A percentile compares a stretch with the other conserved stretches of the same genome.
Conservation (phyloP, 495 filamentous ascomycete genomes). For the Penicillium ochrochloron region DNA sequence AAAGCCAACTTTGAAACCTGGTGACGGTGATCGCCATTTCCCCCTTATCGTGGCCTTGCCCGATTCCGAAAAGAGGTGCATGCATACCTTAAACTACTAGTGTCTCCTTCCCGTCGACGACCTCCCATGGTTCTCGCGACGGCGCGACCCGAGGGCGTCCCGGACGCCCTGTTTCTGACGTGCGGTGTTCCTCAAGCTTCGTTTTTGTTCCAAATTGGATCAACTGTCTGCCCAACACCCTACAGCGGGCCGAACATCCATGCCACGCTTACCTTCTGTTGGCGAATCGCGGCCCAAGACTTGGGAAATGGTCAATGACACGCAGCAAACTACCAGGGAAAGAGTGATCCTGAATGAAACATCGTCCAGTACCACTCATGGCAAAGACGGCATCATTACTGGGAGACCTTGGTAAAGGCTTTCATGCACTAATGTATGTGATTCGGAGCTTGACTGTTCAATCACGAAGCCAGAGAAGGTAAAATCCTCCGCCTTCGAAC, state of each 20-base stretch:
- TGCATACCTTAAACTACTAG: conserved; percentile 20
- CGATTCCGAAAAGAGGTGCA: conserved; percentile 28
- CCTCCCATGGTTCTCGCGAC: conserved; percentile 14
- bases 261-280: conserved; percentile 10
- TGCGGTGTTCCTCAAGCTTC: conserved; percentile 21
- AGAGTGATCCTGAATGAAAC: not conserved
- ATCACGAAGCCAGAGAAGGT: not conserved
- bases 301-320: conserved; percentile 6
- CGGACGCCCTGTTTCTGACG: conserved; percentile 13
- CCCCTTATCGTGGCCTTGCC: conserved; percentile 10
- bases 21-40: not conserved
- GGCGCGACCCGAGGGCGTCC: conserved; percentile 17
- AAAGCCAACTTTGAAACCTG: conserved; percentile 4
- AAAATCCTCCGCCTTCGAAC: not conserved
- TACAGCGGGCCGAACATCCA: conserved; percentile 35
- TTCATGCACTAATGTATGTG: not conserved
- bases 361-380: not conserved
- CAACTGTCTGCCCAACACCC: conserved; percentile 23
- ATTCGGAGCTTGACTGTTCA: not conserved
- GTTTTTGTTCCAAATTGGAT: conserved; percentile 17
- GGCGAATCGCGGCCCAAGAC: conserved; percentile 8
- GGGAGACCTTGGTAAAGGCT: not conserved
- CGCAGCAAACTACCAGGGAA: conserved; percentile 3
- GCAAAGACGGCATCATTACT: not conserved
- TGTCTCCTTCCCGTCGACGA: not conserved